A percentile compares a stretch with the other conserved stretches of the same genome.
Conservation (phyloP, 495 filamentous ascomycete species). For the Pseudevernia furfuracea region DNA sequence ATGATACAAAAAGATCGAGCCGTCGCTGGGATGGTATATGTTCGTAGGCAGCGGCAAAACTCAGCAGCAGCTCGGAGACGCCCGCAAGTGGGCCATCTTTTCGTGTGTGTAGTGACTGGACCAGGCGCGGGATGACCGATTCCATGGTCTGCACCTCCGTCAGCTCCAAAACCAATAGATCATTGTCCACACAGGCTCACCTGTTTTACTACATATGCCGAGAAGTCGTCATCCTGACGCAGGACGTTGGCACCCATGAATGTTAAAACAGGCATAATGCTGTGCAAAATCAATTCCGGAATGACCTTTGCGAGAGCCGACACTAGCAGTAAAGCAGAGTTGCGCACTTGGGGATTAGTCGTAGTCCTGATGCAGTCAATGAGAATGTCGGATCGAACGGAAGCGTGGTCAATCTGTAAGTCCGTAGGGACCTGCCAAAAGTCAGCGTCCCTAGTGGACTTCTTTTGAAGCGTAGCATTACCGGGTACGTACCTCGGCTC, state of each 20-base stretch:
- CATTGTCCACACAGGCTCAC: background rate
- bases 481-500: conserved; percentile 45
- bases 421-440: conserved; percentile 29
- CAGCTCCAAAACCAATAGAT: background rate
- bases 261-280: conserved; percentile 97
- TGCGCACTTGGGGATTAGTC: conserved; percentile 82
- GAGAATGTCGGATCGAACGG: conserved; percentile 75
- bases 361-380: conserved; percentile 87
- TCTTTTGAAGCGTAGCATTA: background rate
- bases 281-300: conserved; percentile 84
- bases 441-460: conserved; percentile 9
- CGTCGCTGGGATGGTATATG: conserved; percentile 84
- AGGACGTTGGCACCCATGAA: conserved; percentile 90
- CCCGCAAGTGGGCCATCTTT: conserved; percentile 69
- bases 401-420: conserved; percentile 60
- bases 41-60: conserved; percentile 89
- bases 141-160: conserved; percentile 59
- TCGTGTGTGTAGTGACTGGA: conserved; percentile 70
- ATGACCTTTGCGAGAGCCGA: conserved; percentile 72
- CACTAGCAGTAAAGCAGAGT: conserved; percentile 80
- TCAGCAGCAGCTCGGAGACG: conserved; percentile 76
- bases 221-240: conserved; percentile 88
- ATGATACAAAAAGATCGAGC: conserved; percentile 66
- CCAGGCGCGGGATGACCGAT: conserved; percentile 83
- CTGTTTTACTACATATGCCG: conserved; percentile 81